Conservation (phyloP, 2,329 filamentous ascomycete species). For the Penicillium aurantiogriseum region DNA sequence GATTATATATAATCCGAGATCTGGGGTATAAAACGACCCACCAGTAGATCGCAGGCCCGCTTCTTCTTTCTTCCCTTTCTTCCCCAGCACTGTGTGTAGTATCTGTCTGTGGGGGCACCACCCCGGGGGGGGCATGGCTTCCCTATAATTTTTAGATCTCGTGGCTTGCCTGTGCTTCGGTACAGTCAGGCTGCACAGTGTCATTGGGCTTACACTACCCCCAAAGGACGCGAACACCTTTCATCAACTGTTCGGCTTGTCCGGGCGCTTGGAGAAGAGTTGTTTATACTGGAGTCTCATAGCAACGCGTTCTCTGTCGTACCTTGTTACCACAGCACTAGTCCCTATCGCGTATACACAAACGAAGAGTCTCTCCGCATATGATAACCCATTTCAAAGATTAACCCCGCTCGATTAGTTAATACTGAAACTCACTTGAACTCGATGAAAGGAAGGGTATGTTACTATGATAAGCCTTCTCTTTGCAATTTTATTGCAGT, state of each 20-base stretch:
- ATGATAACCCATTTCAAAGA: no score
- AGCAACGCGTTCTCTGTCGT: background rate
- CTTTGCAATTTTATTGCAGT: no score
- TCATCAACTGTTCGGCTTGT: background rate
- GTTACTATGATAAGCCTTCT: no score
- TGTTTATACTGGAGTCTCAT: background rate
- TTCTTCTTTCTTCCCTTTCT: background rate
- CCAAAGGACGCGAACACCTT: background rate
- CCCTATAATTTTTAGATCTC: background rate
- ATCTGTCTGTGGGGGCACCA: no score
- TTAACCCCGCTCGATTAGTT: no score
- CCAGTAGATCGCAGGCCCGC: background rate
- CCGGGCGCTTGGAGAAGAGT: background rate
- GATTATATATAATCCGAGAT: background rate
- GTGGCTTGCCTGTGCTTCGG: background rate
- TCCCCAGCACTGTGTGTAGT: no score
- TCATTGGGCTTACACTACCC: background rate
- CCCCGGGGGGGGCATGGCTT: no score
- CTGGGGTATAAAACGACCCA: background rate
- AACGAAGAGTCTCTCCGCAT: no score
- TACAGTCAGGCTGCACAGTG: background rate
- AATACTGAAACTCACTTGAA: no score
- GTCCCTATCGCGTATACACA: no score
- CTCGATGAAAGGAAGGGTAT: no score
- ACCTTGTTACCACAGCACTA: no score